Evolutionary conservation across 2,329 filamentous ascomycete genomes (phyloP), one percentile per base, ranked within the genome.

Genomic region (Curvularia lunata): DNA sequence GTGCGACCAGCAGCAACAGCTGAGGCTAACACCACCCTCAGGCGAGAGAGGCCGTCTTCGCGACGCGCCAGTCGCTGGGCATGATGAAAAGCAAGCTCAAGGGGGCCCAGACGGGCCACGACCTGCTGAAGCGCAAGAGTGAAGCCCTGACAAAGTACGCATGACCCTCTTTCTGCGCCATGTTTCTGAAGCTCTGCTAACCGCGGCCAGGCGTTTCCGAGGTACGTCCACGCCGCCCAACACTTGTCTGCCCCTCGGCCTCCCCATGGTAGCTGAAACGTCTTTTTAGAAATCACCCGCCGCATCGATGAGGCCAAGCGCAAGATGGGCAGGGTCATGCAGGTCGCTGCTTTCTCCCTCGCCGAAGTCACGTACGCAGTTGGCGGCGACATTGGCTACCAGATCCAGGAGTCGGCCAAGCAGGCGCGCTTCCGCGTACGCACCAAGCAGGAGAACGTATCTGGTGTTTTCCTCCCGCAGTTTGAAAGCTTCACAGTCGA

Each of bases 241-340:
- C 27, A 28, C 23, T 43, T 45, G 7, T 49, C 45, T 56, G 45
- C 43, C 53, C 34, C 50, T 32, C 25, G 30, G 19, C 40, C 51
- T 7, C 34, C 48, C 48, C 52, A 40, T 19, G 57, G 60, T 27
- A 66, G 59, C 70, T 72, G 65, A 73, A 63, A 69, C 66, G 18
- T 32, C 43, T 43, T 21, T 61, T 50, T 60, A 77, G 95, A 99
- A 73, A 99, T 99, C 73, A 97, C 95, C 48, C 88, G 88, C 77
- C 90, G 95, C 74, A 99, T 99, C 79, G 94, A 99, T 81, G 95
- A 99, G 79, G 95, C 95, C 41, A 99, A 99, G 81, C 91, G 93
- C 70, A 99, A 99, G 83, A 99, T 99, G 94, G 95, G 95, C 56
- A 87, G 94, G 32, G 95, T 99, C 37, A 99, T 99, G 95, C 94